Evolutionary conservation across 345 rosid species (phyloP).

Genomic region (Eutrema yunnanense): DNA sequence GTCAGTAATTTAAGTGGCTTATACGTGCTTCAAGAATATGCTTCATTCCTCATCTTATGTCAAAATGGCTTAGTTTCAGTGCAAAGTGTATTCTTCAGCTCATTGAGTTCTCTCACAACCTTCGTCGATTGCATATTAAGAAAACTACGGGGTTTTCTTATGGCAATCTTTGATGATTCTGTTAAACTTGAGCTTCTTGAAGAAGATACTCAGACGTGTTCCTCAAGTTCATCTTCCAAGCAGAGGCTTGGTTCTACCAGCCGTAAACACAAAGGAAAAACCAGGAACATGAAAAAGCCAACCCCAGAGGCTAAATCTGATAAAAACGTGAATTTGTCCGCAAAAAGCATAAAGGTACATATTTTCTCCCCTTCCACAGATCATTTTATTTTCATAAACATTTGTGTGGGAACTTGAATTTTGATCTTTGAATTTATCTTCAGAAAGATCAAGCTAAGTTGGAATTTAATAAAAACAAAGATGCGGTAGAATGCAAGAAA

Average conservation of each 20-base stretch:
- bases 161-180: constrained; percentile 64
- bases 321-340: constrained; percentile 22
- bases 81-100: constrained; percentile 58
- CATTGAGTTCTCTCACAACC: constrained; percentile 54
- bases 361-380: not conserved
- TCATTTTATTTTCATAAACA: constrained; percentile 6
- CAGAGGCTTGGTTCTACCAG: constrained; percentile 39
- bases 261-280: constrained; percentile 58
- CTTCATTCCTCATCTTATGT: constrained; percentile 35
- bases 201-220: constrained; percentile 42
- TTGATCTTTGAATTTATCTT: constrained; percentile 11
- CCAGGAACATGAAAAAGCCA: constrained; percentile 39
- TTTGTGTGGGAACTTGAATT: constrained; percentile 11
- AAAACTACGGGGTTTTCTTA: constrained; percentile 67
- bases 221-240: constrained; percentile 48
- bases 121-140: constrained; percentile 62
- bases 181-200: constrained; percentile 76
- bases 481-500: constrained; percentile 35
- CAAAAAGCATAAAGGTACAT: constrained; percentile 46
- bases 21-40: constrained; percentile 55
- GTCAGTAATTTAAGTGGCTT: constrained; percentile 40
- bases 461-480: constrained; percentile 25
- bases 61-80: constrained; percentile 33
- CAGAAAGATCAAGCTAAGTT: constrained; percentile 20
- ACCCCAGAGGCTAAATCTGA: constrained; percentile 27